Evolutionary conservation across 805 yeast genomes (phyloP).

Genomic region (Middelhovenomyces tepae): DNA sequence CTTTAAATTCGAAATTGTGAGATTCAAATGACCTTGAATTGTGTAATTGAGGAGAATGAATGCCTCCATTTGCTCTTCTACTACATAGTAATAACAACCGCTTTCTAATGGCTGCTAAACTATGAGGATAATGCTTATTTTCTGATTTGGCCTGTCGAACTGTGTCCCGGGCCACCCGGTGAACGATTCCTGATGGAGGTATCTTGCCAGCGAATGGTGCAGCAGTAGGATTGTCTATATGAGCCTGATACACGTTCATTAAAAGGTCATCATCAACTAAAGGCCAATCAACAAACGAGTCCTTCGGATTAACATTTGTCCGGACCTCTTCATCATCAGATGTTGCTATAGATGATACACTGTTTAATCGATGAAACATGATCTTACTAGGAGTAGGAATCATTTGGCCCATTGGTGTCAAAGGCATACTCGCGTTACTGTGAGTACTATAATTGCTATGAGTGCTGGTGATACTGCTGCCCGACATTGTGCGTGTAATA

Average conservation of each 20-base stretch:
- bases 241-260: constrained; percentile 38
- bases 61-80: constrained; percentile 10
- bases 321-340: constrained; percentile 23
- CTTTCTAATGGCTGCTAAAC: constrained; percentile 25
- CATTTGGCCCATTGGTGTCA: constrained; percentile 16
- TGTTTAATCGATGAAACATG: constrained; percentile 21
- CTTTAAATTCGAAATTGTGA: background rate
- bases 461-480: too few relatives aligned
- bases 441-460: too few relatives aligned
- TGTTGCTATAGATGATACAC: constrained; percentile 19
- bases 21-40: too few relatives aligned
- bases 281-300: constrained; percentile 21
- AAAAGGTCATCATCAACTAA: constrained; percentile 34
- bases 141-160: constrained; percentile 27
- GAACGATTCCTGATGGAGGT: constrained; percentile 62
- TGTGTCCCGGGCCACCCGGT: constrained; percentile 50
- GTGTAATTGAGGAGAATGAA: background rate
- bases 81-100: constrained; percentile 22
- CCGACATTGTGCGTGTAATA: too few relatives aligned
- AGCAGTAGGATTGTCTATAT: constrained; percentile 47
- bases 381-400: constrained; percentile 12
- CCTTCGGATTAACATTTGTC: constrained; percentile 5
- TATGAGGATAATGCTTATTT: constrained; percentile 24
- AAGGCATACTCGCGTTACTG: constrained; percentile 10
- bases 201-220: constrained; percentile 59